These are phyloP conservation scores for Chaetomium sp. DNA, from an alignment of 2,329 filamentous ascomycete genomes.

Conservation along the genomic window DNA sequence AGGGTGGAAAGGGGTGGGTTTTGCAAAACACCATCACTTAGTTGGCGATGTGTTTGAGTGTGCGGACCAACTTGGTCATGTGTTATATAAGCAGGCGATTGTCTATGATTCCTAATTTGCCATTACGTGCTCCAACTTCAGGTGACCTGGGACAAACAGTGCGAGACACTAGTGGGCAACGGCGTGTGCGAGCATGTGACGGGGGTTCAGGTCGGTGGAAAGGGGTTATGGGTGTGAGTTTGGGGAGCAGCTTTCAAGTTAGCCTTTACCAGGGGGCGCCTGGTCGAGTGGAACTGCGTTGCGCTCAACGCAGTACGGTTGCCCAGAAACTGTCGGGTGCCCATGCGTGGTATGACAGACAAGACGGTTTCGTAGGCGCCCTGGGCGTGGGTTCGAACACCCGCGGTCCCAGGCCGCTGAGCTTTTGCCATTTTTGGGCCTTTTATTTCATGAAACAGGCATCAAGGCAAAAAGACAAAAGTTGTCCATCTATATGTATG, in stretches of 20 bases:
- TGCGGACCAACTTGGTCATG: neutral
- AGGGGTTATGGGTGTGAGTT: too few species aligned
- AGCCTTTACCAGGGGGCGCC: slow-evolving; percentile 6
- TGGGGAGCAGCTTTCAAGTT: neutral
- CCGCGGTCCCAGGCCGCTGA: neutral
- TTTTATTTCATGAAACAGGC: neutral
- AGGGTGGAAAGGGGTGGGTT: neutral
- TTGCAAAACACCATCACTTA: neutral
- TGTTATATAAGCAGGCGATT: neutral
- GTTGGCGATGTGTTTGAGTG: neutral
- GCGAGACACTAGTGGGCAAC: too few species aligned
- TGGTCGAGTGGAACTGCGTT: slow-evolving; percentile 8
- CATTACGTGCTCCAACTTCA: neutral
- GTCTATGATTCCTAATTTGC: neutral
- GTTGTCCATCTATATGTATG: neutral
- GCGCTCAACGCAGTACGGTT: slow-evolving; percentile 1
- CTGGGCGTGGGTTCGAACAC: too few species aligned
- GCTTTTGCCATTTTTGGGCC: neutral
- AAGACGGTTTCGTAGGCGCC: neutral
- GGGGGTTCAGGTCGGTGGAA: too few species aligned
- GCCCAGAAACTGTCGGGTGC: slow-evolving; percentile 2
- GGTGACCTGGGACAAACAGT: neutral
- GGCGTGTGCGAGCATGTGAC: too few species aligned
- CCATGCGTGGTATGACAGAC: slow-evolving; percentile 3
- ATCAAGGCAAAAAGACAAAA: neutral